A percentile compares a stretch with the other conserved stretches of the same genome.
These are phyloP conservation scores for Mucor sp. DNA, from an alignment of 371 early-diverging fungal species.

Conservation along the genomic window DNA sequence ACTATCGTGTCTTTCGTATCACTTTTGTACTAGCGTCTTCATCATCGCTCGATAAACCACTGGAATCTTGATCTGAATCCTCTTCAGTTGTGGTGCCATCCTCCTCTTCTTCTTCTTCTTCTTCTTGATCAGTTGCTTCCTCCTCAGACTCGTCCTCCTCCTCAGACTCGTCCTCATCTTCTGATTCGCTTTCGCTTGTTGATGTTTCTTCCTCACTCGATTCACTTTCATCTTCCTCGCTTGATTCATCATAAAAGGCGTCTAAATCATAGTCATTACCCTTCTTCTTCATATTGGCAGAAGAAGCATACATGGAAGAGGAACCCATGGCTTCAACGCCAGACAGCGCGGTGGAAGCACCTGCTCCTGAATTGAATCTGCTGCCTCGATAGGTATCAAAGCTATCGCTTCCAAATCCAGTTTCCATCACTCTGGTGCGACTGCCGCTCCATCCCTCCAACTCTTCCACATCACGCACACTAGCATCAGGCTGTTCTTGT, in stretches of 20 bases:
- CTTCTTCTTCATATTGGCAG: constrained; percentile 39
- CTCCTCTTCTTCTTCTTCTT: background rate
- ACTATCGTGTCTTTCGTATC: constrained; percentile 11
- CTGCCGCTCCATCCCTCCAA: constrained; percentile 51
- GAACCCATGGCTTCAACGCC: constrained; percentile 46
- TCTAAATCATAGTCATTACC: constrained; percentile 61
- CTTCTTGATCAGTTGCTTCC: constrained; percentile 5
- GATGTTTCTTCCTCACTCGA: background rate
- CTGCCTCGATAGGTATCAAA: constrained; percentile 38
- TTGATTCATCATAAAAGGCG: constrained; percentile 57
- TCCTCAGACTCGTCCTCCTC: constrained; percentile 22
- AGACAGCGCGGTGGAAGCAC: constrained; percentile 44
- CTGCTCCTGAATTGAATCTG: constrained; percentile 14
- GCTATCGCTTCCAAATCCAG: constrained; percentile 60
- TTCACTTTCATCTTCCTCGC: constrained; percentile 19
- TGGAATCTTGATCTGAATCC: constrained; percentile 5
- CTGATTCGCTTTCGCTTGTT: constrained; percentile 20
- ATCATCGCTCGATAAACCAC: constrained; percentile 8
- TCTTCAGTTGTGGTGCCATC: background rate
- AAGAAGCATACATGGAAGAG: constrained; percentile 35
- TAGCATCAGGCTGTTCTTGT: constrained; percentile 64
- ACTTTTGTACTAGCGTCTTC: constrained; percentile 5
- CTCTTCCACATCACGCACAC: constrained; percentile 61
- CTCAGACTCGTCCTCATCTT: constrained; percentile 25
- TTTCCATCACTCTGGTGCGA: constrained; percentile 45